phyloP scores from a whole-genome alignment of 352 stramenopile species.

The Globisporangium iwayamae region DNA sequence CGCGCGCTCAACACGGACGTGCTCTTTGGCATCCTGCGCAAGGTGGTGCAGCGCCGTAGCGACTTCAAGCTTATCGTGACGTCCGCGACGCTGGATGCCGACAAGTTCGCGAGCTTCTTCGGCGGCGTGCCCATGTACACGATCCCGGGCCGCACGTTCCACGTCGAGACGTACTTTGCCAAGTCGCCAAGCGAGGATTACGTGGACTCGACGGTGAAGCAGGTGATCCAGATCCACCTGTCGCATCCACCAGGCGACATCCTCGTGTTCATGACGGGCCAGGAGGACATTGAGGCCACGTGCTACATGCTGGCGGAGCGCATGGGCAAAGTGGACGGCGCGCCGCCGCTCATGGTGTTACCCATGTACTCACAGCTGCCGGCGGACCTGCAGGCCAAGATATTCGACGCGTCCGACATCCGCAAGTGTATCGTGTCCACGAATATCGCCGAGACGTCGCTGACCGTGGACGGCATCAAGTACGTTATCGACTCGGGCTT shows the following conservation, averaged over 20 bases:
- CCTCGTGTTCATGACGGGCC: slow-evolving; percentile 99
- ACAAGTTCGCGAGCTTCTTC: slow-evolving; percentile 98
- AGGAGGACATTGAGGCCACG: slow-evolving; percentile 98
- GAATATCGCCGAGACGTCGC: slow-evolving; percentile 97
- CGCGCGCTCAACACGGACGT: slow-evolving; percentile 94
- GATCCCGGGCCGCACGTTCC: slow-evolving; percentile 91
- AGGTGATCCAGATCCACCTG: slow-evolving; percentile 98
- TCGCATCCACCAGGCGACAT: slow-evolving; percentile 96
- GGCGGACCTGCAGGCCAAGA: slow-evolving; percentile 97
- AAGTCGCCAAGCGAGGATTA: slow-evolving; percentile 97
- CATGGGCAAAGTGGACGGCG: slow-evolving; percentile 92
- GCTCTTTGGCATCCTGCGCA: slow-evolving; percentile 91
- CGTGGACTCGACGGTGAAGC: slow-evolving; percentile 97
- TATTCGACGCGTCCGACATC: slow-evolving; percentile 94
- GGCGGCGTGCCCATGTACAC: slow-evolving; percentile 96
- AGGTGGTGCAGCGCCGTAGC: slow-evolving; percentile 83
- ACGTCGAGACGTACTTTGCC: slow-evolving; percentile 83
- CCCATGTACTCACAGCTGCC: slow-evolving; percentile 99
- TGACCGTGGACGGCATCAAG: slow-evolving; percentile 96
- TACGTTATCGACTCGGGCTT: slow-evolving; percentile 98
- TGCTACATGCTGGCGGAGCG: slow-evolving; percentile 94
- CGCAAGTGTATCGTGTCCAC: slow-evolving; percentile 98
- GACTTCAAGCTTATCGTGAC: slow-evolving; percentile 93
- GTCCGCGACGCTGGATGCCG: slow-evolving; percentile 96
- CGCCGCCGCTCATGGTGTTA: slow-evolving; percentile 94